Evolutionary conservation across 1,284 basidiomycete species (phyloP).

Genomic region (Sporisorium reilianum): DNA sequence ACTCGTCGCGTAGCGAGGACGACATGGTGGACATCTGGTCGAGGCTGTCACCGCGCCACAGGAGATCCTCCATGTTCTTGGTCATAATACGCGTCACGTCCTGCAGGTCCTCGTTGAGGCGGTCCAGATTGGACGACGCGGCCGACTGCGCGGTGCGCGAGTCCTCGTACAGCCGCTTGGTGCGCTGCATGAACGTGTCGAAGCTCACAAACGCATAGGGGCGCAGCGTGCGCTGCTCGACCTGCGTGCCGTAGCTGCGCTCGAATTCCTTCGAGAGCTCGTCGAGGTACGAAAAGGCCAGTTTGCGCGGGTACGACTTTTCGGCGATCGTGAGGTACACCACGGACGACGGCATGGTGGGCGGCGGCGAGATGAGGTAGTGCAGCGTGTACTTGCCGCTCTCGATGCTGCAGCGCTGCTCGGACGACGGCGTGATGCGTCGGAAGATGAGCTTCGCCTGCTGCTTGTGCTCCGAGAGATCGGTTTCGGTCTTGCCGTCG

Average conservation of each 20-base stretch:
- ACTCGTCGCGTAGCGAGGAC: conserved; percentile 95
- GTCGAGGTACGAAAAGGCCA: conserved; percentile 96
- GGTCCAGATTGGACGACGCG: conserved; percentile 78
- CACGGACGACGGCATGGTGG: conserved; percentile 72
- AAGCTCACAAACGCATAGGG: conserved; percentile 68
- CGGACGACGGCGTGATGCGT: conserved; percentile 86
- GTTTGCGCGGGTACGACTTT: conserved; percentile 95
- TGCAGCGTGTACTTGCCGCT: conserved; percentile 93
- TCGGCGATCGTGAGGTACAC: conserved; percentile 96
- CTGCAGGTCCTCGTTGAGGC: conserved; percentile 93
- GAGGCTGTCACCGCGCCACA: conserved; percentile 96
- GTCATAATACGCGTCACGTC: conserved; percentile 99
- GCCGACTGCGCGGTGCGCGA: conserved; percentile 85
- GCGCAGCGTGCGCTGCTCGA: conserved; percentile 61
- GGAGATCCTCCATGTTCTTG: conserved; percentile 99
- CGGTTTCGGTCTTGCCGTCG: conserved; percentile 82
- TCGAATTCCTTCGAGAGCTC: conserved; percentile 95
- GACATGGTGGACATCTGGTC: conserved; percentile 97
- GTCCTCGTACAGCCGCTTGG: conserved; percentile 92
- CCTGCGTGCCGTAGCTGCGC: conserved; percentile 67
- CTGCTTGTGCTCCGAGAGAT: conserved; percentile 96
- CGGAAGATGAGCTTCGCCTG: conserved; percentile 97
- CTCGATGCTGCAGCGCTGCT: conserved; percentile 96
- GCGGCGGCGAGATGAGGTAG: conserved; percentile 82
- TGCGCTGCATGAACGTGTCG: conserved; percentile 99